Percentiles rank a stretch among this genome's conserved stretches.
phyloP scores from a whole-genome alignment of 371 early-diverging fungal species.

The Saksenaea vasiformis region DNA sequence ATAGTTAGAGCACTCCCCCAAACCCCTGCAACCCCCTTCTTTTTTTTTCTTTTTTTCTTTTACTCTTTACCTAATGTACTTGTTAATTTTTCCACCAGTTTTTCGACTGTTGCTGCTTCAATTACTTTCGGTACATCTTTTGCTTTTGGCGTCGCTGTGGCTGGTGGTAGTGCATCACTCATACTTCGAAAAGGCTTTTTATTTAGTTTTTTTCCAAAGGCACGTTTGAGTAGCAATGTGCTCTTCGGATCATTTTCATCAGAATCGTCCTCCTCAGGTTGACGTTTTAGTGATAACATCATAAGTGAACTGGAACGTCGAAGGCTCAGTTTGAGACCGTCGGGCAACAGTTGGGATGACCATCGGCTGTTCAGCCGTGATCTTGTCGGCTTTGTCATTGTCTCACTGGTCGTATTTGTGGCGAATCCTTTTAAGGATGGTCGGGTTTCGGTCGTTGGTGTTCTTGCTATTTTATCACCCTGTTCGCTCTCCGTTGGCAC shows the following conservation, averaged over 20 bases:
- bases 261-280: constrained; percentile 5
- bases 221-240: constrained; percentile 22
- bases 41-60: not conserved
- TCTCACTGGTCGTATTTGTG: constrained; percentile 34
- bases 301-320: constrained; percentile 5
- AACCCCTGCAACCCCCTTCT: too few species aligned
- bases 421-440: constrained; percentile 36
- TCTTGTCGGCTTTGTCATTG: constrained; percentile 6
- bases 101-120: constrained; percentile 66
- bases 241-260: not conserved
- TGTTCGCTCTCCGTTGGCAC: constrained; percentile 7
- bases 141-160: not conserved
- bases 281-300: not conserved
- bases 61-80: constrained; percentile 45
- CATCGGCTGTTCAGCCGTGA: constrained; percentile 13
- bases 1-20: not conserved
- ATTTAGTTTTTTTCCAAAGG: constrained; percentile 22
- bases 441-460: constrained; percentile 5
- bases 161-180: not conserved
- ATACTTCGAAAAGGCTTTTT: not conserved
- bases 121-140: constrained; percentile 43
- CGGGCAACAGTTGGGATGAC: constrained; percentile 11
- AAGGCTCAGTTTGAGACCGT: constrained; percentile 10
- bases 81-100: constrained; percentile 65
- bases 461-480: constrained; percentile 3